Evolutionary conservation across 106 monocot species (phyloP), one percentile per base, ranked within the genome.

Genomic region (Platanthera zijinensis): DNA sequence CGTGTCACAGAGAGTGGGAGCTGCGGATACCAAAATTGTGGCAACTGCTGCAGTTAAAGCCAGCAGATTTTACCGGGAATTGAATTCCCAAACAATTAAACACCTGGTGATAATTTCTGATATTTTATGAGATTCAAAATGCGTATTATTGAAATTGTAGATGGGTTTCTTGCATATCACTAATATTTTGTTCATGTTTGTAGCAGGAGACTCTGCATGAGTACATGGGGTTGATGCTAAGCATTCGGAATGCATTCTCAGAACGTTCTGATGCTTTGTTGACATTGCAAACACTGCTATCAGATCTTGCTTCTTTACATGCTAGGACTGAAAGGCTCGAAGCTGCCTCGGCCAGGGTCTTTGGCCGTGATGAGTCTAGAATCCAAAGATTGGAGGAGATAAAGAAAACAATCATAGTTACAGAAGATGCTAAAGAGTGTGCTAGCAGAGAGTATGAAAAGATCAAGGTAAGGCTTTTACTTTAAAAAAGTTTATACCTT

Each of bases 1-100:
- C 80, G 70, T 81, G 74, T 87, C 93, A 62, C 96, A 96, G 69
- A 90, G 81, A 82, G 79, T 83, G 76, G 81, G 91, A 61, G 93
- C 89, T 82, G 87, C 84, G 83, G 93, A 93, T 78, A 69, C 80
- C 59, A 87, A 89, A 76, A 49, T 57, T 50, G 48, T 93, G 32
- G 96, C 88, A 61, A 93, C 96, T 46, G 93, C 96, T 87, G 89
- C 96, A 80, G 91, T 96, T 75, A 93, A 90, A 84, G 85, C 96
- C 53, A 93, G 96, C 80, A 85, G 96, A 85, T 82, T 84, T 18
- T 93, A 82, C 77, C 81, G 96, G 70, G 96, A 96, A 84, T 82
- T 88, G 19, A 96, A 91, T 85, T 77, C 90, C 52, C 90, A 93
- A 50, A 87, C 87, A 13, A 91, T 93, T 17, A 96, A 93, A 82